phyloP scores from a whole-genome alignment of 768 basidiomycete species.

The Pleurotus sapidus region DNA sequence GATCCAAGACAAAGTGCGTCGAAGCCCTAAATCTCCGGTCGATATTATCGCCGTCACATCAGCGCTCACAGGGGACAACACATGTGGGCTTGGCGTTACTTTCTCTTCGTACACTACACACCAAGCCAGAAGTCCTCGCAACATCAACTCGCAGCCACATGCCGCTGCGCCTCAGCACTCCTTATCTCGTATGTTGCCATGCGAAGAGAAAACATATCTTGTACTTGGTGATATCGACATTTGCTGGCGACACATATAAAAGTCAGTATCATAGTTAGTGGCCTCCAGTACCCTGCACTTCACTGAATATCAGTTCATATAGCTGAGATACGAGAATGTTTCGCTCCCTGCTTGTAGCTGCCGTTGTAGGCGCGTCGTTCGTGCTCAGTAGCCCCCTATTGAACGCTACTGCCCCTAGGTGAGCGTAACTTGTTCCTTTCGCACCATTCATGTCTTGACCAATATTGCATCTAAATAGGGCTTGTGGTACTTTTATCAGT shows the following conservation, averaged over 20 bases:
- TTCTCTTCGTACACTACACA: too few relatives aligned
- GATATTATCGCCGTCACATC: too few relatives aligned
- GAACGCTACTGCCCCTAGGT: conserved; percentile 11
- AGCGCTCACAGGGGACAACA: too few relatives aligned
- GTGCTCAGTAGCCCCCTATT: conserved; percentile 23
- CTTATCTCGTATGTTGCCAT: not conserved
- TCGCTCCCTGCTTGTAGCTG: conserved; percentile 19
- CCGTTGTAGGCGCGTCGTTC: conserved; percentile 23
- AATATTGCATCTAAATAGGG: conserved; percentile 19
- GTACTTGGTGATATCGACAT: not conserved
- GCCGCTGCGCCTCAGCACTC: not conserved
- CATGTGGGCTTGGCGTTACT: too few relatives aligned
- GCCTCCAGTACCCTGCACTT: not conserved
- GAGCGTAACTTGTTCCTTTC: conserved; percentile 13
- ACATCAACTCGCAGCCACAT: not conserved
- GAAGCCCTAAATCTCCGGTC: too few relatives aligned
- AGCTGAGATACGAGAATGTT: conserved; percentile 17
- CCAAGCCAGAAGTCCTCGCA: too few relatives aligned
- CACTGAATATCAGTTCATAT: not conserved
- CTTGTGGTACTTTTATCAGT: conserved; percentile 36
- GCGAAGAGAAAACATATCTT: not conserved
- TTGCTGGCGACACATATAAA: not conserved
- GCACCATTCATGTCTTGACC: not conserved
- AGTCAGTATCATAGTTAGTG: not conserved
- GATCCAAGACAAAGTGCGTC: too few relatives aligned